Conservation (phyloP, 306 rosid genomes). For the Prunus fruticosa region DNA sequence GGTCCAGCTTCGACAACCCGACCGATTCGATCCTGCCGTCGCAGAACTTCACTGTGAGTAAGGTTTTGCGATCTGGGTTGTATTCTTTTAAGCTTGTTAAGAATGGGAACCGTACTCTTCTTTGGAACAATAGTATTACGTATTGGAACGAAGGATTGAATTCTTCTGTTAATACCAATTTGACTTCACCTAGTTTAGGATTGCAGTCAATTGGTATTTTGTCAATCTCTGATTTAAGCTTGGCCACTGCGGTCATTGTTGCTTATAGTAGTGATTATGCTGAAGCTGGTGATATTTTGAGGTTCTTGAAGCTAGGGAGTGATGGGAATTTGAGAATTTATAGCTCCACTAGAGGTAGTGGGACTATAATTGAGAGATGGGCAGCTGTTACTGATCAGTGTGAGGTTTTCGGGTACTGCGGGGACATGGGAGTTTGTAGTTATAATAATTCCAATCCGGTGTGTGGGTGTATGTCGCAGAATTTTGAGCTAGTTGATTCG, state of each 20-base stretch:
- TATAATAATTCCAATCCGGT: slow-evolving; percentile 49
- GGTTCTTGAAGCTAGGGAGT: slow-evolving; percentile 52
- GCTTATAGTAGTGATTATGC: slow-evolving; percentile 69
- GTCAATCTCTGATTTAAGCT: slow-evolving; percentile 38
- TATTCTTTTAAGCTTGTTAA: slow-evolving; percentile 41
- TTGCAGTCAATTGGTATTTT: slow-evolving; percentile 44
- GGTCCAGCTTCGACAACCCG: slow-evolving; percentile 70
- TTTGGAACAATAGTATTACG: slow-evolving; percentile 43
- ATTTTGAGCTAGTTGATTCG: slow-evolving; percentile 58
- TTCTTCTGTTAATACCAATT: slow-evolving; percentile 37
- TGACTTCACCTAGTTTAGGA: slow-evolving; percentile 39
- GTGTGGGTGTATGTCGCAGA: slow-evolving; percentile 65
- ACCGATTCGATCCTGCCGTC: slow-evolving; percentile 55
- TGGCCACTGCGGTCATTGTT: slow-evolving; percentile 28
- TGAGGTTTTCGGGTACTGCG: slow-evolving; percentile 67
- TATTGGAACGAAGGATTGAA: slow-evolving; percentile 61
- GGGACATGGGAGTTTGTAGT: slow-evolving; percentile 62
- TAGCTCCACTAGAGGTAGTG: slow-evolving; percentile 43
- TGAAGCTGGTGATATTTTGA: slow-evolving; percentile 33
- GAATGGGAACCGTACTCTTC: slow-evolving; percentile 49
- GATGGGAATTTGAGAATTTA: slow-evolving; percentile 79
- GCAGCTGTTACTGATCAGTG: slow-evolving; percentile 67
- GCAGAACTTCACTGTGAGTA: slow-evolving; percentile 48
- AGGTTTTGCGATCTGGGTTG: slow-evolving; percentile 44
- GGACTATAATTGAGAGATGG: slow-evolving; percentile 40